Conservation (phyloP, 2,329 filamentous ascomycete species). For the Colletotrichum tropicicola region DNA sequence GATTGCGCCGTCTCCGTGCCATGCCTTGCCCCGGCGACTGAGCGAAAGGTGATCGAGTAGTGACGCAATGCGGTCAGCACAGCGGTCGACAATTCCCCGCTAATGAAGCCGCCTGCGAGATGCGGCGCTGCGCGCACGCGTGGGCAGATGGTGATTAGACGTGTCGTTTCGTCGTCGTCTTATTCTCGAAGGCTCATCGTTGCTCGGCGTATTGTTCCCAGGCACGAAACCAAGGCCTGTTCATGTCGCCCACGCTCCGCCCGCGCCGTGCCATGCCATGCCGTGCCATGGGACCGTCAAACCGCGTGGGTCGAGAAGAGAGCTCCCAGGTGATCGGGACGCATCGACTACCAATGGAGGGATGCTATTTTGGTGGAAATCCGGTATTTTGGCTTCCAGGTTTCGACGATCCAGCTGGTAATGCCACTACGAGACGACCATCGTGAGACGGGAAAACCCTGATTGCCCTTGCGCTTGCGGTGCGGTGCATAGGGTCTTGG, state of each 20-base stretch:
- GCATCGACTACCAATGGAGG: constrained; percentile 8
- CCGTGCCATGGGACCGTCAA: background rate
- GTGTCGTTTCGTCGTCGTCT: constrained; percentile 13
- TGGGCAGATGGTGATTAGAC: constrained; percentile 12
- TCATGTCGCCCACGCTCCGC: background rate
- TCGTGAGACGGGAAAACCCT: constrained; percentile 17
- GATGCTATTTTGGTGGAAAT: constrained; percentile 20
- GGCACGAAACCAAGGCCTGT: background rate
- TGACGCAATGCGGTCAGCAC: constrained; percentile 13
- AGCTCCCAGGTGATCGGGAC: constrained; percentile 18
- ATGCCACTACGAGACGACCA: background rate
- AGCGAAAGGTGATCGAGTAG: background rate
- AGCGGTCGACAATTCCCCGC: background rate
- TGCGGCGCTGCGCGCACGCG: background rate
- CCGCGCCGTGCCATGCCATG: background rate
- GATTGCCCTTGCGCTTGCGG: constrained; percentile 8
- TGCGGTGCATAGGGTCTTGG: constrained; percentile 26
- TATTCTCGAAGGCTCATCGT: constrained; percentile 1
- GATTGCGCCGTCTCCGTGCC: background rate
- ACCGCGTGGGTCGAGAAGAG: constrained; percentile 23
- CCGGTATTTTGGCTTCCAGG: constrained; percentile 6
- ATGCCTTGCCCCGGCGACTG: background rate
- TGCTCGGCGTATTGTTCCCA: background rate
- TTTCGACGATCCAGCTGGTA: background rate
- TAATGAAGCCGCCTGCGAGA: background rate